Evolutionary conservation across 805 yeast genomes (phyloP).

Genomic region (Millerozyma miso): DNA sequence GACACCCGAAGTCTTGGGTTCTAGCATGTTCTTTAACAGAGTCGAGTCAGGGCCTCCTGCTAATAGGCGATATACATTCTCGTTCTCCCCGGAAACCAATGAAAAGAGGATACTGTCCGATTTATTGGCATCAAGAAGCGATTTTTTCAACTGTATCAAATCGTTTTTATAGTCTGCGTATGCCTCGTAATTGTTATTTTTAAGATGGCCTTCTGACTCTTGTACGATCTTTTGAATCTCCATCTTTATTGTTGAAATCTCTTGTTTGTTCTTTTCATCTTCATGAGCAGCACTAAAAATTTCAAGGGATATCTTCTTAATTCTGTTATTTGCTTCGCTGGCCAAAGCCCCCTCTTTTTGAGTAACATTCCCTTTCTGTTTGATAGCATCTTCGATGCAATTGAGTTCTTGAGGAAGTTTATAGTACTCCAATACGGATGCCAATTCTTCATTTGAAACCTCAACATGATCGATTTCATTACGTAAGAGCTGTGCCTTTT

Average conservation of each 20-base stretch:
- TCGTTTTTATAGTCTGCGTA: conserved; percentile 43
- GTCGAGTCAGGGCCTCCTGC: conserved; percentile 41
- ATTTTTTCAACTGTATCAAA: conserved; percentile 51
- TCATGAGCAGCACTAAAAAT: conserved; percentile 12
- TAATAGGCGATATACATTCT: conserved; percentile 20
- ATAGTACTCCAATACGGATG: conserved; percentile 75
- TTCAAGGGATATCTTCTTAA: background rate
- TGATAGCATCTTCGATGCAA: background rate
- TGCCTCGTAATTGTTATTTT: conserved; percentile 3
- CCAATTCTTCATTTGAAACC: conserved; percentile 72
- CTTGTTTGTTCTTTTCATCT: conserved; percentile 30
- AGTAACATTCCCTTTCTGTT: conserved; percentile 45
- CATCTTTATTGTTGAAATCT: conserved; percentile 27
- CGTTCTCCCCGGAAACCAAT: conserved; percentile 36
- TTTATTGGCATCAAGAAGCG: conserved; percentile 56
- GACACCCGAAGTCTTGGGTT: conserved; percentile 3
- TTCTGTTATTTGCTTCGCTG: conserved; percentile 3
- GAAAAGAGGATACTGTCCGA: conserved; percentile 54
- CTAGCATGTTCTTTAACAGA: conserved; percentile 33
- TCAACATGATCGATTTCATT: conserved; percentile 70
- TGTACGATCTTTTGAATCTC: conserved; percentile 33
- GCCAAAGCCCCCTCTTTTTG: conserved; percentile 39
- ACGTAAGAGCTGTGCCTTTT: conserved; percentile 73
- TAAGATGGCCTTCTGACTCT: conserved; percentile 25
- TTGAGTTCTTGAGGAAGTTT: conserved; percentile 49